phyloP scores from a whole-genome alignment of 768 basidiomycete genomes.

The Russula sp. region DNA sequence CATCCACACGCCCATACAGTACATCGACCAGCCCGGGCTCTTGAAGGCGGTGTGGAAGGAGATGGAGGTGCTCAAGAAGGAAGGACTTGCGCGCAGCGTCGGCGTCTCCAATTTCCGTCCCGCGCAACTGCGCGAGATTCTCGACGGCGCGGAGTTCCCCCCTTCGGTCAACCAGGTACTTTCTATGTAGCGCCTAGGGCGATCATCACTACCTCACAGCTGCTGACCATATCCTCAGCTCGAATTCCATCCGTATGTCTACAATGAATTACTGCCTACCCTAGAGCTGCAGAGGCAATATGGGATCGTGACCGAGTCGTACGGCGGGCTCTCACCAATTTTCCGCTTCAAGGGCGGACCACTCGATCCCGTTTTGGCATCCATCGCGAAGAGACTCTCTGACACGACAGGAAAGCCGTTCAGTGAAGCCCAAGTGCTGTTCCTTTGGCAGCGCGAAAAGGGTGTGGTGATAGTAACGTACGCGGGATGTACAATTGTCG shows the following conservation, averaged over 20 bases:
- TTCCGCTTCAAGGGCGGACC: slow-evolving; percentile 35
- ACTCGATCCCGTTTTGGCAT: slow-evolving; percentile 34
- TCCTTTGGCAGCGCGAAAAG: slow-evolving; percentile 31
- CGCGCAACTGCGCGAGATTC: slow-evolving; percentile 39
- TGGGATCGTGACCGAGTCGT: slow-evolving; percentile 38
- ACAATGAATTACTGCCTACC: slow-evolving; percentile 36
- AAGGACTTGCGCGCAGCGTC: slow-evolving; percentile 37
- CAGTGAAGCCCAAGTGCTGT: slow-evolving; percentile 30
- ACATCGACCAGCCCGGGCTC: slow-evolving; percentile 22
- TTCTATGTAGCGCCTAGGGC: neutral
- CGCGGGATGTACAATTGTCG: slow-evolving; percentile 15
- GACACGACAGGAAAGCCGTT: slow-evolving; percentile 26
- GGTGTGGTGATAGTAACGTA: slow-evolving; percentile 33
- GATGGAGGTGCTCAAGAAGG: slow-evolving; percentile 38
- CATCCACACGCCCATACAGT: slow-evolving; percentile 34
- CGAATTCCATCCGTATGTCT: slow-evolving; percentile 51
- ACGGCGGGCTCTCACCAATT: slow-evolving; percentile 37
- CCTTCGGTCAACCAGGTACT: slow-evolving; percentile 53
- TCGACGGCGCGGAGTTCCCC: slow-evolving; percentile 38
- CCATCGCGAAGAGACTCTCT: slow-evolving; percentile 28
- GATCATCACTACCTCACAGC: neutral
- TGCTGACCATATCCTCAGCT: slow-evolving; percentile 31
- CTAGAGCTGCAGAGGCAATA: slow-evolving; percentile 34
- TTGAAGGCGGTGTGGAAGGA: slow-evolving; percentile 39
- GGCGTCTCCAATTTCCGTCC: slow-evolving; percentile 54